Conservation (phyloP, 441 rosid species). For the Gossypium lobatum region DNA sequence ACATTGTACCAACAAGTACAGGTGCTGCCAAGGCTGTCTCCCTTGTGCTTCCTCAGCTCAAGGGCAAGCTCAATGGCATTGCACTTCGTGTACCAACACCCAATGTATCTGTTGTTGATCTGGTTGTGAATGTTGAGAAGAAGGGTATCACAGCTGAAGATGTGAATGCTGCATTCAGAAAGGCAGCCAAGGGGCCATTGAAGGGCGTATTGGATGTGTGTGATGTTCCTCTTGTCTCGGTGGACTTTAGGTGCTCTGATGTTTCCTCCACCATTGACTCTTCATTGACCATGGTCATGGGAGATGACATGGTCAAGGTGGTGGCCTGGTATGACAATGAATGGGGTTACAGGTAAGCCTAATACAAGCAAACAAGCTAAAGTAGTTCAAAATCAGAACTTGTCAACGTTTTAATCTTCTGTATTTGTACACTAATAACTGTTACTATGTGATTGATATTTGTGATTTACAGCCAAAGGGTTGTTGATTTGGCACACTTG, state of each 20-base stretch:
- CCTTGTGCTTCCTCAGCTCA: slow-evolving; percentile 85
- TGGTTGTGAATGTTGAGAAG: slow-evolving; percentile 78
- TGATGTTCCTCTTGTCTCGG: slow-evolving; percentile 80
- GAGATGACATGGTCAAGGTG: slow-evolving; percentile 95
- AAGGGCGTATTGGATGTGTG: slow-evolving; percentile 85
- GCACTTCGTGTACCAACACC: slow-evolving; percentile 99
- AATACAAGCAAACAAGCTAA: neutral
- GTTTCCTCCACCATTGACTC: slow-evolving; percentile 92
- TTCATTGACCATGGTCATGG: slow-evolving; percentile 97
- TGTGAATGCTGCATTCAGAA: slow-evolving; percentile 84
- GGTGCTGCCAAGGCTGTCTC: slow-evolving; percentile 99
- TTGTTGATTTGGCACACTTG: slow-evolving; percentile 93
- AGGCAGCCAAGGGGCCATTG: slow-evolving; percentile 81
- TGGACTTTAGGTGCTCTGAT: slow-evolving; percentile 85
- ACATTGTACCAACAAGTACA: slow-evolving; percentile 97
- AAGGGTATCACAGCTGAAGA: slow-evolving; percentile 84
- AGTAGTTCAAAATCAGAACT: neutral
- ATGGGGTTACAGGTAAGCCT: slow-evolving; percentile 86
- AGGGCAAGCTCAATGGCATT: slow-evolving; percentile 94
- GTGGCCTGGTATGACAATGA: slow-evolving; percentile 99
- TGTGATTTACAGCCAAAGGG: slow-evolving; percentile 73
- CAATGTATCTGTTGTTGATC: slow-evolving; percentile 88
- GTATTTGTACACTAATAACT: neutral
- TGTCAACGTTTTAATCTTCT: neutral
- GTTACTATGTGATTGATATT: neutral